Evolutionary conservation across 331 rosid genomes (phyloP).

Genomic region (Dryas integrifolia): DNA sequence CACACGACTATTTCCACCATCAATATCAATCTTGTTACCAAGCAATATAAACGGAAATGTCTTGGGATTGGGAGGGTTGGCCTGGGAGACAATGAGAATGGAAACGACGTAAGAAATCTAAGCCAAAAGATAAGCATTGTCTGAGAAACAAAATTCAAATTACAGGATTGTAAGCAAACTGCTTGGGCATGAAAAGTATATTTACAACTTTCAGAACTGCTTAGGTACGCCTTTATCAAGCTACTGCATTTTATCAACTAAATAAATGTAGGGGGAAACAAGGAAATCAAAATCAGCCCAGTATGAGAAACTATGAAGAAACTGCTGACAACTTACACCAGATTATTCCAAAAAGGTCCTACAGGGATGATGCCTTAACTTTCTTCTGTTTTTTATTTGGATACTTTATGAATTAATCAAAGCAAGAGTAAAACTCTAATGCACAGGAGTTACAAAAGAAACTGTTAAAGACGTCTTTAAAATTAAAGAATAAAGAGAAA

Average conservation of each 20-base stretch:
- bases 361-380: background rate
- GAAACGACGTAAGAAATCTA: background rate
- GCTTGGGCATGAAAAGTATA: background rate
- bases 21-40: slow-evolving; percentile 92
- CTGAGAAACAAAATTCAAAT: background rate
- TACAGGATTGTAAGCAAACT: background rate
- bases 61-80: slow-evolving; percentile 67
- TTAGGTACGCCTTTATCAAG: background rate
- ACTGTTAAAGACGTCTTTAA: background rate
- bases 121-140: background rate
- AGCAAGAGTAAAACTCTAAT: background rate
- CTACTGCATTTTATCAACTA: background rate
- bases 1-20: slow-evolving; percentile 96
- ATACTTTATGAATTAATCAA: background rate
- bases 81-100: slow-evolving; percentile 41
- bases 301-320: background rate
- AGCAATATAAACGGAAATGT: slow-evolving; percentile 81
- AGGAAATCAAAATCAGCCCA: background rate
- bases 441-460: background rate
- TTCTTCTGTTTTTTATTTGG: background rate
- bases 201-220: background rate
- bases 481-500: background rate
- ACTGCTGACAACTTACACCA: background rate
- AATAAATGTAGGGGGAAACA: background rate
- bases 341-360: background rate